A percentile compares a stretch with the other conserved stretches of the same genome.
Evolutionary conservation across 495 filamentous ascomycete genomes (phyloP).

Genomic region (Chaetomium tenue): DNA sequence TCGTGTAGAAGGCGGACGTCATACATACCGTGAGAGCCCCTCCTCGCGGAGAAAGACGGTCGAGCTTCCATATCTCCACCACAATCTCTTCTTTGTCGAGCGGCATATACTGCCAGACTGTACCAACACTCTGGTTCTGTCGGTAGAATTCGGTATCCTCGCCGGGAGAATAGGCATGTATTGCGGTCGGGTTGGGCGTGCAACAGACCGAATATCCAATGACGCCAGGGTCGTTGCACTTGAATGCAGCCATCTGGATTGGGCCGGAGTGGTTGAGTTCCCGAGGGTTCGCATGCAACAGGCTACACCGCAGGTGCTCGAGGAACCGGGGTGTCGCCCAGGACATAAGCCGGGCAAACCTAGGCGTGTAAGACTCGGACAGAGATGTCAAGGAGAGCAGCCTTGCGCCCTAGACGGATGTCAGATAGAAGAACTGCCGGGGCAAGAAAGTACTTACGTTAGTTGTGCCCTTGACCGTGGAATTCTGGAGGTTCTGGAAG

Average conservation of each 20-base stretch:
- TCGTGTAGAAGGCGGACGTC: not conserved
- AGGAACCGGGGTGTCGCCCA: no score
- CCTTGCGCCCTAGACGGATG: no score
- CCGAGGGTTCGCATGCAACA: no score
- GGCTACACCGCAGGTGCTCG: no score
- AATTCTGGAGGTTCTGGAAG: no score
- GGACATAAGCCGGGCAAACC: no score
- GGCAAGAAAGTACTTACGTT: no score
- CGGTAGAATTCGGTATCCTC: not conserved
- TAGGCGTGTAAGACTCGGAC: no score
- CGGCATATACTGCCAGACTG: conserved; percentile 1
- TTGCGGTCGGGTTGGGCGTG: not conserved
- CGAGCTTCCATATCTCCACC: not conserved
- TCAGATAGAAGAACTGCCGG: no score
- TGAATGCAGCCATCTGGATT: not conserved
- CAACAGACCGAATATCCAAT: not conserved
- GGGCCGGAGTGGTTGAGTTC: not conserved
- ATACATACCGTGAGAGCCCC: not conserved
- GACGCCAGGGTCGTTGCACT: not conserved
- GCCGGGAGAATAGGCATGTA: not conserved
- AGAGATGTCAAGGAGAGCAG: no score
- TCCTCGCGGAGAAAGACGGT: not conserved
- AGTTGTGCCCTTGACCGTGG: no score
- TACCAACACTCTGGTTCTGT: not conserved
- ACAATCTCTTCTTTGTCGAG: not conserved